These are phyloP conservation scores for Fonsecaea monophora DNA, from an alignment of 2,329 filamentous ascomycete species.

Conservation along the genomic window DNA sequence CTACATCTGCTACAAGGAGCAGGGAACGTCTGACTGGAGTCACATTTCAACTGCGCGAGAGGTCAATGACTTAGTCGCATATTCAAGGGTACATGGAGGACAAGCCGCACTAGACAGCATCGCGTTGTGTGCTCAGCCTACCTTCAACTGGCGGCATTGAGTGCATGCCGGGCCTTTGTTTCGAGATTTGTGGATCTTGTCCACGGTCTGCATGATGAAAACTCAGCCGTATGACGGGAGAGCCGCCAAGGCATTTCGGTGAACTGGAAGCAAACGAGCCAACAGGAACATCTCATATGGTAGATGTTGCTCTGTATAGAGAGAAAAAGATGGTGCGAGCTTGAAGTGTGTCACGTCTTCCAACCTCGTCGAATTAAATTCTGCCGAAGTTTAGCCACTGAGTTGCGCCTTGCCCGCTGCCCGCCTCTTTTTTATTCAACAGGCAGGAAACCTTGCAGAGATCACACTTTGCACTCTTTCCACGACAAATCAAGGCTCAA, in stretches of 20 bases:
- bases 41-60: conserved; percentile 14
- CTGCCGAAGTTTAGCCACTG: conserved; percentile 8
- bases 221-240: neutral
- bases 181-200: conserved; percentile 17
- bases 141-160: conserved; percentile 20
- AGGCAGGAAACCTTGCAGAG: neutral
- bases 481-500: neutral
- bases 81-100: neutral
- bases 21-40: conserved; percentile 16
- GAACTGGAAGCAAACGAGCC: neutral
- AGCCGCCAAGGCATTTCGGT: conserved; percentile 1
- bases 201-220: conserved; percentile 19
- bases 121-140: conserved; percentile 6
- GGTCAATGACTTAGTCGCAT: neutral
- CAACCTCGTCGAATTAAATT: neutral
- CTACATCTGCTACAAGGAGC: conserved; percentile 14
- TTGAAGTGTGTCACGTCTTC: neutral
- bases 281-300: neutral
- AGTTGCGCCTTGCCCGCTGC: neutral
- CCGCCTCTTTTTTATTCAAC: neutral
- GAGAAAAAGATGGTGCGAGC: neutral
- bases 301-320: neutral
- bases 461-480: neutral
- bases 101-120: conserved; percentile 1
- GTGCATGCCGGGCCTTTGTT: conserved; percentile 23